These are phyloP conservation scores for Podaxis sp. DNA, from an alignment of 768 basidiomycete species.

Conservation along the genomic window DNA sequence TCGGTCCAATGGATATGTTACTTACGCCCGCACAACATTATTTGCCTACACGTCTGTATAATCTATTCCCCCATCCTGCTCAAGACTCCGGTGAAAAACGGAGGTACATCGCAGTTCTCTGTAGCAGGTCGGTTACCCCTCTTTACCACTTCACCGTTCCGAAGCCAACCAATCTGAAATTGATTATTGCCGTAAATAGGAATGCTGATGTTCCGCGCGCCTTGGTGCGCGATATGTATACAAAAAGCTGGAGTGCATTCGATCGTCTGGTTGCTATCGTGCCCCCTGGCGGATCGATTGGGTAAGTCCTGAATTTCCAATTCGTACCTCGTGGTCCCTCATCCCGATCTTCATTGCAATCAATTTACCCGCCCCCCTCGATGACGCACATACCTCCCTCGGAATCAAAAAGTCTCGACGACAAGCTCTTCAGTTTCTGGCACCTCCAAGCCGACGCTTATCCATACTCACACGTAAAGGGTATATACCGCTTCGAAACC, in stretches of 20 bases:
- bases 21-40: slow-evolving; percentile 76
- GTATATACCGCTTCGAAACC: slow-evolving; percentile 85
- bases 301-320: slow-evolving; percentile 44
- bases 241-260: slow-evolving; percentile 91
- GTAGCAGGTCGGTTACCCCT: slow-evolving; percentile 53
- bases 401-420: slow-evolving; percentile 66
- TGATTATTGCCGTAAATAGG: slow-evolving; percentile 32
- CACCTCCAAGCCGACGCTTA: slow-evolving; percentile 76
- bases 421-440: slow-evolving; percentile 92
- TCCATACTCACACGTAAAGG: slow-evolving; percentile 78
- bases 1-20: slow-evolving; percentile 80
- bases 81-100: slow-evolving; percentile 74
- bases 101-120: slow-evolving; percentile 70
- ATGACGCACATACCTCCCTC: slow-evolving; percentile 6
- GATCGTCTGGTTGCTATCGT: slow-evolving; percentile 87
- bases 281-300: slow-evolving; percentile 88
- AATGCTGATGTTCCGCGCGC: slow-evolving; percentile 86
- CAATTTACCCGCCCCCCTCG: not conserved
- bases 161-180: slow-evolving; percentile 7
- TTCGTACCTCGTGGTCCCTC: not conserved
- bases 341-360: not conserved
- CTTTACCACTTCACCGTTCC: not conserved
- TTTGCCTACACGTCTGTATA: slow-evolving; percentile 73
- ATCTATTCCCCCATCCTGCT: slow-evolving; percentile 77
- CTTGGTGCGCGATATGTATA: slow-evolving; percentile 87